Conservation (phyloP, 352 stramenopile species). For the Globisporangium solare region DNA sequence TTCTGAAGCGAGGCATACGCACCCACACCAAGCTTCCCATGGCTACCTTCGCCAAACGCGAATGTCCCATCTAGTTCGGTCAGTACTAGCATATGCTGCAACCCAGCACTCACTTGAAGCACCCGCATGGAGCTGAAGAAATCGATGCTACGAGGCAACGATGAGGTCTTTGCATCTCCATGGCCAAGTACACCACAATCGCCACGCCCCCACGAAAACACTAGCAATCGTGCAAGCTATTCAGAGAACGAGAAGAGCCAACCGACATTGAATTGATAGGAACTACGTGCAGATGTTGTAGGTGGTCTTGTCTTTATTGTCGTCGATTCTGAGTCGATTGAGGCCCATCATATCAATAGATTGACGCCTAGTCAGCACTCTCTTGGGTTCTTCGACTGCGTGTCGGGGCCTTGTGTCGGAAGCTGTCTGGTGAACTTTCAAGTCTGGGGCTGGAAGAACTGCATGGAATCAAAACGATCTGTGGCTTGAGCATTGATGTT, state of each 20-base stretch:
- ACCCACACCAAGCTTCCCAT: conserved; percentile 66
- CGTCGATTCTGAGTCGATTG: conserved; percentile 11
- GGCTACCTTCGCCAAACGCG: conserved; percentile 55
- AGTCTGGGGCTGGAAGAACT: conserved; percentile 18
- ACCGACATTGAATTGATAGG: too few species aligned
- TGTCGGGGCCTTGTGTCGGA: conserved; percentile 8
- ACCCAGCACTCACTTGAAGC: conserved; percentile 42
- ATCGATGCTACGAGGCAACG: conserved; percentile 38
- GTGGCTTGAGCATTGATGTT: not conserved
- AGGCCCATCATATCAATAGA: conserved; percentile 16
- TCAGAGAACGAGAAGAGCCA: not conserved
- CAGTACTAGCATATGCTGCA: conserved; percentile 62
- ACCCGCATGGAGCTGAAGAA: conserved; percentile 58
- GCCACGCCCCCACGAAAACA: conserved; percentile 68
- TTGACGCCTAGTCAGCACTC: conserved; percentile 11
- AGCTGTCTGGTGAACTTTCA: conserved; percentile 7
- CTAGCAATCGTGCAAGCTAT: conserved; percentile 16
- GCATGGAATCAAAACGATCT: not conserved
- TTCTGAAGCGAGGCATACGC: conserved; percentile 1
- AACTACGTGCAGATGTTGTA: conserved; percentile 9
- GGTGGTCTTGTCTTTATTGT: conserved; percentile 5
- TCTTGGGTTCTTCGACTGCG: conserved; percentile 13
- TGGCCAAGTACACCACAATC: conserved; percentile 56
- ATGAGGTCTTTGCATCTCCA: conserved; percentile 35
- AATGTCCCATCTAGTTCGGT: conserved; percentile 69